Evolutionary conservation across 352 stramenopile genomes (phyloP).

Genomic region (Phytophthora fragariaefolia): DNA sequence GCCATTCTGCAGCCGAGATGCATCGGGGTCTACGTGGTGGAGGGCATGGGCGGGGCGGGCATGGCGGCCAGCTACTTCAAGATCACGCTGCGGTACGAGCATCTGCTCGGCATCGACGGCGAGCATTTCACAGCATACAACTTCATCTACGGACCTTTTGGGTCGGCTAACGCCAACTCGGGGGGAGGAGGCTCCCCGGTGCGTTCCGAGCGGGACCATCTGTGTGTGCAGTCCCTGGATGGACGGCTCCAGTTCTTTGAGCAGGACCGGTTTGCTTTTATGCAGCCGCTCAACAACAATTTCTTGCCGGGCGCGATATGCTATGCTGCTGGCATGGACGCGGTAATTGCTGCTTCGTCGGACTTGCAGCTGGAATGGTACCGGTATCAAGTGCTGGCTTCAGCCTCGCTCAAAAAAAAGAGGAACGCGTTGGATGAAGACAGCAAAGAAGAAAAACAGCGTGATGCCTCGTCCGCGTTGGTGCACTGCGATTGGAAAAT

Average conservation of each 20-base stretch:
- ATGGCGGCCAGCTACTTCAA: slow-evolving; percentile 87
- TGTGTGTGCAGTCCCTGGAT: slow-evolving; percentile 93
- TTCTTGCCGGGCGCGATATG: slow-evolving; percentile 84
- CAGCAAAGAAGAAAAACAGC: slow-evolving; percentile 35
- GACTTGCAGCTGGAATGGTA: slow-evolving; percentile 91
- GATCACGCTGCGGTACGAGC: slow-evolving; percentile 83
- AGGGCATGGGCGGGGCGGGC: slow-evolving; percentile 77
- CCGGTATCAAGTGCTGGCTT: slow-evolving; percentile 84
- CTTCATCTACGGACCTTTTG: slow-evolving; percentile 87
- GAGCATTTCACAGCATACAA: slow-evolving; percentile 93
- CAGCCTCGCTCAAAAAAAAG: slow-evolving; percentile 75
- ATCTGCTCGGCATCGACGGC: slow-evolving; percentile 88
- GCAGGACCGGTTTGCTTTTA: slow-evolving; percentile 90
- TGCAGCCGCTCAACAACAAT: slow-evolving; percentile 81
- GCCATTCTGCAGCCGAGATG: slow-evolving; percentile 88
- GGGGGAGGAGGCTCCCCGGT: slow-evolving; percentile 15
- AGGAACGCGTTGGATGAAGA: slow-evolving; percentile 52
- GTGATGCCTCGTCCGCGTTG: slow-evolving; percentile 24
- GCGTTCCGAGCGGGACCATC: slow-evolving; percentile 64
- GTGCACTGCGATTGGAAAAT: slow-evolving; percentile 76
- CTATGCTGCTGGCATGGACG: slow-evolving; percentile 83
- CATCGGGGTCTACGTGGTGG: slow-evolving; percentile 83
- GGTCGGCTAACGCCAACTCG: slow-evolving; percentile 28
- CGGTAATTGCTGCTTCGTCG: slow-evolving; percentile 81
- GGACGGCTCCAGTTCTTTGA: slow-evolving; percentile 93